A percentile compares a stretch with the other conserved stretches of the same genome.
These are phyloP conservation scores for Colletotrichum sp. DNA, from an alignment of 2,329 filamentous ascomycete genomes.

Conservation along the genomic window DNA sequence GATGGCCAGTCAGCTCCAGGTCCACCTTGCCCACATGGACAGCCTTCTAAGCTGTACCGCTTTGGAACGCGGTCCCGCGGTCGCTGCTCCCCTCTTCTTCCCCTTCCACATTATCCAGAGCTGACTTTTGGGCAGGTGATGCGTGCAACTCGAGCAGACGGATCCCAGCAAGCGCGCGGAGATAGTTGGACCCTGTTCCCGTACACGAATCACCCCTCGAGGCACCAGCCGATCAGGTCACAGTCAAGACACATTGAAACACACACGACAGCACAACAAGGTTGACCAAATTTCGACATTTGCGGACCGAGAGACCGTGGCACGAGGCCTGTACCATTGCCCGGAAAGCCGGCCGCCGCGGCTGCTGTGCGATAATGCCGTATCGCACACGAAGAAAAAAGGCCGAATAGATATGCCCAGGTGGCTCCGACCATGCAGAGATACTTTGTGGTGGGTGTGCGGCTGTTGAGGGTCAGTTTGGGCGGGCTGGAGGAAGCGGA, in stretches of 20 bases:
- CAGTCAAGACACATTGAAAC: not conserved
- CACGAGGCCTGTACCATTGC: not conserved
- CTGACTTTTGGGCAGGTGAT: not conserved
- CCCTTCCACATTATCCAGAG: not conserved
- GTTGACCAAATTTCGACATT: not conserved
- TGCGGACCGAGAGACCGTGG: not conserved
- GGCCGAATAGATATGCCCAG: not conserved
- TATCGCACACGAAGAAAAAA: not conserved
- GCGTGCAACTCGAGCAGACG: not conserved
- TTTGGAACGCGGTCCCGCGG: not conserved
- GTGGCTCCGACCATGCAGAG: not conserved
- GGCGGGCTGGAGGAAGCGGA: not conserved
- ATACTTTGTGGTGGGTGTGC: not conserved
- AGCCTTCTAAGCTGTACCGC: not conserved
- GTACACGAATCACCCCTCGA: not conserved
- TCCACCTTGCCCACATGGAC: not conserved
- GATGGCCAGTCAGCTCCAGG: not conserved
- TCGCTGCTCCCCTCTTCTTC: not conserved
- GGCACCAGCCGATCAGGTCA: not conserved
- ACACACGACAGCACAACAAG: not conserved
- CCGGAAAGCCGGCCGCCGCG: not conserved
- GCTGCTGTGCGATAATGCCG: not conserved
- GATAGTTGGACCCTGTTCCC: not conserved
- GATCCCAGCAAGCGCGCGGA: not conserved
- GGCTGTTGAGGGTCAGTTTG: not conserved